Base-by-base conservation (phyloP, 495 filamentous ascomycete species). In the Friedmanniomyces endolithicus region DNA sequence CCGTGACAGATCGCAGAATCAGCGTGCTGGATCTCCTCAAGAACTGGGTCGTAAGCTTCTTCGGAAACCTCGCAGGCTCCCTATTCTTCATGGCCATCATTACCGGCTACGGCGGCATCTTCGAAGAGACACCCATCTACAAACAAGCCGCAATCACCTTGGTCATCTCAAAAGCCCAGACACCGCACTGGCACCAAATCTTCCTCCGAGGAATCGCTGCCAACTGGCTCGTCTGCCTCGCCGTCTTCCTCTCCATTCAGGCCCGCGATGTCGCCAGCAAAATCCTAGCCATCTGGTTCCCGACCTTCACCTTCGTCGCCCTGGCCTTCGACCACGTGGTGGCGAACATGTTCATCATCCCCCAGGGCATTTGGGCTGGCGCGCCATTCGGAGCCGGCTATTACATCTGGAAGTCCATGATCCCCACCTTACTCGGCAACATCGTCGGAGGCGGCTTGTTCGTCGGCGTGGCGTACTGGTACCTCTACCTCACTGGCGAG, bases 381-480 rank as follows among this genome's bases (percentile, higher is more conserved):
- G 70, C 78, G 0, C 76, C 77, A 0, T 68, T 83, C 27, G 71
- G 68, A 0, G 71, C 78, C 6, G 71, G 72, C 1, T 63, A 81
- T 46, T 82, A 83, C 49, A 80, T 82, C 60, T 83, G 78, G 78
- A 81, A 84, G 59, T 76, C 74, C 12, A 76, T 81, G 40, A 79
- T 83, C 46, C 80, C 80, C 0, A 71, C 77, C 6, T 37, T 73
- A n/a, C 51, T 82, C 16, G 79, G 79, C 7, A 84, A 82, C 59
- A 72, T 75, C 31, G 52, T 83, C n/a, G 79, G 56, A 9, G 56
- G 50, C 17, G 56, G 20, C 31, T 20, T 47, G 14, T 58, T 58
- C 41, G 56, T 58, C n/a, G 56, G 56, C 1, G 34, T 23, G 1
- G 41, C 40, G 4, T 58, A 58, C 20, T 58, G 56, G 56, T 58